phyloP scores from a whole-genome alignment of 139 green algal species.

The Klebsormidium nitens region DNA sequence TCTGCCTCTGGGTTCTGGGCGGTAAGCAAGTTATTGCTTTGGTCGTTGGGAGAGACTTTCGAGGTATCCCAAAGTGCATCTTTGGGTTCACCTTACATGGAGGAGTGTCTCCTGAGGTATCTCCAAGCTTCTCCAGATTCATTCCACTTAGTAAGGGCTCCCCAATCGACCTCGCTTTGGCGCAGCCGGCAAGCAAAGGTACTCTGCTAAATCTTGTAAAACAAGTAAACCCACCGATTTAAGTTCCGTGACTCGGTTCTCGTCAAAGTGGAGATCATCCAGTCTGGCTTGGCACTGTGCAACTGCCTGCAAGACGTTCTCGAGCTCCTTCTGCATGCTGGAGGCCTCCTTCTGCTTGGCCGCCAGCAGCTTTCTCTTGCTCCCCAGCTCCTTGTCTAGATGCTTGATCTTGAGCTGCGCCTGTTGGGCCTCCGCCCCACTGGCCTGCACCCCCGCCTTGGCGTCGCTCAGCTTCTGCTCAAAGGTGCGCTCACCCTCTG shows the following conservation, averaged over 20 bases:
- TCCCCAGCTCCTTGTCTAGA: constrained; percentile 70
- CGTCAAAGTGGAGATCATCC: constrained; percentile 31
- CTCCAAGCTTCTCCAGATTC: too few relatives aligned
- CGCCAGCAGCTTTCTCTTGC: constrained; percentile 58
- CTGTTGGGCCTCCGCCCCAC: constrained; percentile 58
- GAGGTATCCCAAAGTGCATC: too few relatives aligned
- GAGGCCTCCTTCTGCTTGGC: constrained; percentile 71
- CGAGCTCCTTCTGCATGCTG: constrained; percentile 48
- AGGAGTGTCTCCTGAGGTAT: too few relatives aligned
- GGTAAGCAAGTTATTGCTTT: too few relatives aligned
- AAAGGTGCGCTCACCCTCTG: constrained; percentile 33
- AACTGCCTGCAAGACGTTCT: constrained; percentile 44
- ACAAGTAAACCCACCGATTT: background rate
- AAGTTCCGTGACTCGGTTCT: background rate
- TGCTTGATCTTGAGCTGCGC: constrained; percentile 66
- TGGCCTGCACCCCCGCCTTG: constrained; percentile 7
- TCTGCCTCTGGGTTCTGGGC: too few relatives aligned
- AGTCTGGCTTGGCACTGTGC: constrained; percentile 47
- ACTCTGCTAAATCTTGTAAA: too few relatives aligned
- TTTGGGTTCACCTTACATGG: too few relatives aligned
- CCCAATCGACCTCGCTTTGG: too few relatives aligned
- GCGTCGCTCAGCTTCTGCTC: constrained; percentile 31
- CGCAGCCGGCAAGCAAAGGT: too few relatives aligned
- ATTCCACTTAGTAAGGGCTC: too few relatives aligned
- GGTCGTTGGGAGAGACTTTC: too few relatives aligned